Percentiles rank a stretch among this genome's conserved stretches.
phyloP scores from a whole-genome alignment of 2,329 filamentous ascomycete genomes.

The Periconia sp. region DNA sequence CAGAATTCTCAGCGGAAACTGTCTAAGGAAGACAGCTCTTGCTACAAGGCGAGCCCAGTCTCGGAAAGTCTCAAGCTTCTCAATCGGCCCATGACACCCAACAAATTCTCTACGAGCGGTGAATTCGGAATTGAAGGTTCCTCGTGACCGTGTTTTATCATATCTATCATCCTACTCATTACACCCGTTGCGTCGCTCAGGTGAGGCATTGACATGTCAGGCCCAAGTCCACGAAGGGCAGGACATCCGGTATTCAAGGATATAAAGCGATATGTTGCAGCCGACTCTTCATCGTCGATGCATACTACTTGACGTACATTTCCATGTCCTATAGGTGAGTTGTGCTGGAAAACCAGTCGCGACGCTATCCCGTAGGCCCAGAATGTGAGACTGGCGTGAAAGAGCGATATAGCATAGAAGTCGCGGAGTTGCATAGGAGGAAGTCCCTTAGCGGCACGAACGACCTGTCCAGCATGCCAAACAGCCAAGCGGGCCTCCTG shows the following conservation, averaged over 20 bases:
- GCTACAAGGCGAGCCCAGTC: too few species aligned
- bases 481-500: too few species aligned
- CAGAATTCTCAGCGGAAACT: too few species aligned
- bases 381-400: conserved; percentile 68
- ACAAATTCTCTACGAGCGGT: not conserved
- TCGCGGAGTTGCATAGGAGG: too few species aligned
- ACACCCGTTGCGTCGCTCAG: not conserved
- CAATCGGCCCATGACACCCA: not conserved
- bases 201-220: not conserved
- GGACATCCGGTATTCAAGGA: not conserved
- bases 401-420: conserved; percentile 69
- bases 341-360: not conserved
- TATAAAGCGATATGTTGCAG: not conserved
- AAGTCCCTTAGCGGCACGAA: too few species aligned
- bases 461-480: too few species aligned
- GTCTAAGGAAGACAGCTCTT: too few species aligned
- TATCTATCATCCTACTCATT: conserved; percentile 20
- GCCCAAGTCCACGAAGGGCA: not conserved
- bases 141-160: not conserved
- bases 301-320: too few species aligned
- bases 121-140: conserved; percentile 1
- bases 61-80: not conserved
- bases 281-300: not conserved
- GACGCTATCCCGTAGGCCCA: conserved; percentile 67
- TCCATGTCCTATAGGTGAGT: too few species aligned